Conservation (phyloP, 306 rosid genomes). For the Cyamopsis tetragonoloba region DNA sequence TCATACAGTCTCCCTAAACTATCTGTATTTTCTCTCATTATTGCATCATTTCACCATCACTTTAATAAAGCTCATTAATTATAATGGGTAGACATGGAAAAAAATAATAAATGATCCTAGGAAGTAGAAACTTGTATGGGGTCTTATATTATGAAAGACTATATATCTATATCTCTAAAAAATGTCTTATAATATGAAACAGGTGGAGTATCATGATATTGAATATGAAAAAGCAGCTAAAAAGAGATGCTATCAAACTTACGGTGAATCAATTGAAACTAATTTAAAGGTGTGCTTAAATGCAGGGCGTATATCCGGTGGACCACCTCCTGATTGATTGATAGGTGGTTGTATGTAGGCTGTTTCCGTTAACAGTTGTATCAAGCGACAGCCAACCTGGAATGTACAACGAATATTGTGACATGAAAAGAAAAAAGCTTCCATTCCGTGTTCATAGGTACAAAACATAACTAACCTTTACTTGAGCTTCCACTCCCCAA, state of each 20-base stretch:
- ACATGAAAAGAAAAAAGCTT: constrained; percentile 6
- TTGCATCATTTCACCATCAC: no score
- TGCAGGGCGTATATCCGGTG: constrained; percentile 89
- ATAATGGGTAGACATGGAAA: no score
- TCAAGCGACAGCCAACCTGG: constrained; percentile 81
- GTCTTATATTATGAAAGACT: no score
- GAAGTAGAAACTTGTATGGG: no score
- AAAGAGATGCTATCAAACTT: constrained; percentile 40
- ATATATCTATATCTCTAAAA: no score
- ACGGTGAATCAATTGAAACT: constrained; percentile 52
- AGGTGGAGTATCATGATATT: no score
- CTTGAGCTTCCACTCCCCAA: constrained; percentile 91
- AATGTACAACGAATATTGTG: constrained; percentile 25
- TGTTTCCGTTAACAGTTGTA: constrained; percentile 68
- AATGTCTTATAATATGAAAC: no score
- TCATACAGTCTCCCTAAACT: no score
- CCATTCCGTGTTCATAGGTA: constrained; percentile 6
- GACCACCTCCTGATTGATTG: constrained; percentile 62
- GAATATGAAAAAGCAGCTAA: constrained; percentile 11
- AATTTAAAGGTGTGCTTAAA: constrained; percentile 63
- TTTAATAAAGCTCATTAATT: no score
- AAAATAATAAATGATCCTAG: no score
- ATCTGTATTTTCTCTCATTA: no score
- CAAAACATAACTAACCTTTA: constrained; percentile 63
- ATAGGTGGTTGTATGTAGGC: constrained; percentile 88